phyloP scores from a whole-genome alignment of 169 alveolate species.

The Plasmodium relictum region DNA sequence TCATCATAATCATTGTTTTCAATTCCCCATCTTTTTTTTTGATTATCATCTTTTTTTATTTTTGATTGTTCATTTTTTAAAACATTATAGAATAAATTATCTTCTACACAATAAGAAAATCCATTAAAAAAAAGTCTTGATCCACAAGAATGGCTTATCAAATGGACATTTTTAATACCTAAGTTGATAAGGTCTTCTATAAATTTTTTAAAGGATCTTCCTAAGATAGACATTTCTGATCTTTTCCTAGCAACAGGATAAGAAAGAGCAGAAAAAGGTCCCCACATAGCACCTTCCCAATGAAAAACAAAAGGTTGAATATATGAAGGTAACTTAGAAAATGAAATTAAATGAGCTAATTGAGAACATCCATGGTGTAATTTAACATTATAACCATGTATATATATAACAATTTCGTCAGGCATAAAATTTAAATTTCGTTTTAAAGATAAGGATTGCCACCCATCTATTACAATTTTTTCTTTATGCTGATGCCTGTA shows the following conservation, averaged over 20 bases:
- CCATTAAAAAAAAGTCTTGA: constrained; percentile 88
- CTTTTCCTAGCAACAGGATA: constrained; percentile 82
- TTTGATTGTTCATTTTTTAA: constrained; percentile 29
- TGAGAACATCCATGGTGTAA: constrained; percentile 88
- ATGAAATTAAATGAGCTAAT: constrained; percentile 87
- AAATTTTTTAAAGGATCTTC: constrained; percentile 81
- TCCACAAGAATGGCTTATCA: constrained; percentile 88
- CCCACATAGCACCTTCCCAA: constrained; percentile 89
- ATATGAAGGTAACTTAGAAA: constrained; percentile 87
- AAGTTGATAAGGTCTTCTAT: constrained; percentile 75
- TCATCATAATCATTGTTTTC: background rate
- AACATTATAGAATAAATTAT: constrained; percentile 57
- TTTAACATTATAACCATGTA: constrained; percentile 91
- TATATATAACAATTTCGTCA: constrained; percentile 89
- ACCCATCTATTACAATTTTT: constrained; percentile 81
- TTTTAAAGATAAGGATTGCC: constrained; percentile 84
- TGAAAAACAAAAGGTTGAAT: constrained; percentile 88
- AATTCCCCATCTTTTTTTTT: background rate
- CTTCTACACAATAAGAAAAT: constrained; percentile 74
- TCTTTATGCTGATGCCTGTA: constrained; percentile 78
- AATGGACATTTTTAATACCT: constrained; percentile 83
- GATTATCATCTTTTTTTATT: background rate
- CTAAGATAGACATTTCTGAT: constrained; percentile 79
- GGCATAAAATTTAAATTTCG: constrained; percentile 81
- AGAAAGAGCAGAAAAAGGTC: constrained; percentile 83